phyloP scores from a whole-genome alignment of 192 early-diverging fungal species.

The Coemansia sp. region DNA sequence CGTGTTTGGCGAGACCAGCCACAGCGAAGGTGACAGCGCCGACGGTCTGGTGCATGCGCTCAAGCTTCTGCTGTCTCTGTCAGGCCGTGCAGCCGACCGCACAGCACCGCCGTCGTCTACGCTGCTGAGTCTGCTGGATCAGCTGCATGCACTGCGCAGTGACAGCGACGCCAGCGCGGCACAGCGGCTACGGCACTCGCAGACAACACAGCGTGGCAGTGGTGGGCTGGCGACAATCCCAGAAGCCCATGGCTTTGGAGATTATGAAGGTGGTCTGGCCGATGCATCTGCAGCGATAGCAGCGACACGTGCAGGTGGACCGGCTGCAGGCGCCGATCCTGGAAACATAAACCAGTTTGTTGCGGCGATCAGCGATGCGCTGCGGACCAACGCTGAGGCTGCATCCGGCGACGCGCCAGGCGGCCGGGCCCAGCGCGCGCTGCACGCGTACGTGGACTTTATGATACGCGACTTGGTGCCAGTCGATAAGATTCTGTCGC shows the following conservation, averaged over 20 bases:
- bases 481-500: constrained; percentile 36
- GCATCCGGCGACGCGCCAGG: not conserved
- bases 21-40: constrained; percentile 12
- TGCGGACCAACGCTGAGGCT: constrained; percentile 23
- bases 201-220: not conserved
- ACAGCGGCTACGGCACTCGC: not conserved
- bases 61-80: constrained; percentile 29
- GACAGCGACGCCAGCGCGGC: constrained; percentile 1
- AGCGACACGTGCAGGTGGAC: not conserved
- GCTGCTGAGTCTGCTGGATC: constrained; percentile 29
- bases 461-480: constrained; percentile 49
- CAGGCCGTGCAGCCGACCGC: constrained; percentile 20
- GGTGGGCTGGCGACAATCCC: constrained; percentile 17
- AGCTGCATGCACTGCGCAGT: constrained; percentile 13
- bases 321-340: constrained; percentile 11
- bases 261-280: not conserved
- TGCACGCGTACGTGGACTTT: constrained; percentile 42
- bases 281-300: not conserved
- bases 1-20: not conserved
- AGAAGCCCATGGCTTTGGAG: constrained; percentile 7
- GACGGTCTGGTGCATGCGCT: constrained; percentile 45
- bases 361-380: constrained; percentile 34
- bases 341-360: constrained; percentile 38
- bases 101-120: not conserved
- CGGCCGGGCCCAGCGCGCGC: constrained; percentile 17